Percentiles rank a stretch among this genome's conserved stretches.
phyloP scores from a whole-genome alignment of 2,329 filamentous ascomycete species.

The Gremmenia infestans region DNA sequence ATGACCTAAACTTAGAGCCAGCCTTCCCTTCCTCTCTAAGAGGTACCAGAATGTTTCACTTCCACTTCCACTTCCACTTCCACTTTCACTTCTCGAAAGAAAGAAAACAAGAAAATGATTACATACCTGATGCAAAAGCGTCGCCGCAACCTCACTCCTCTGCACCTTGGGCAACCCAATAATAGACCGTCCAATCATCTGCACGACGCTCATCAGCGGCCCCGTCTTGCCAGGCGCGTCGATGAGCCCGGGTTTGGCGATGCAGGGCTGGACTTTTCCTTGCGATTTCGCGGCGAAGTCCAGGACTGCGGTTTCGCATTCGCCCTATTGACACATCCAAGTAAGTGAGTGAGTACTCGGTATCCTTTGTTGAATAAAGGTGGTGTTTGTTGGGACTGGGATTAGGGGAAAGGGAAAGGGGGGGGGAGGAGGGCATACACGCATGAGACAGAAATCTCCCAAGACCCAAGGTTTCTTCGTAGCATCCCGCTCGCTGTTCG shows the following conservation, averaged over 20 bases:
- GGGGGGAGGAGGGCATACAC: slow-evolving; percentile 26
- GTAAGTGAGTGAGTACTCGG: too few relatives aligned
- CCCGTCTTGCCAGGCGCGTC: slow-evolving; percentile 23
- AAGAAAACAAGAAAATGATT: too few relatives aligned
- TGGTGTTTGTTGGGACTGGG: too few relatives aligned
- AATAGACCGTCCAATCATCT: not conserved
- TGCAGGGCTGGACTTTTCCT: slow-evolving; percentile 34
- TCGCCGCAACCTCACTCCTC: slow-evolving; percentile 36
- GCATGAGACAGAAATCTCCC: slow-evolving; percentile 39
- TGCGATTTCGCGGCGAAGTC: slow-evolving; percentile 36
- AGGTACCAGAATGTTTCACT: too few relatives aligned
- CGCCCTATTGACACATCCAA: slow-evolving; percentile 37
- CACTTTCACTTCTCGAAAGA: too few relatives aligned
- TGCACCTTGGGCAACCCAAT: slow-evolving; percentile 33
- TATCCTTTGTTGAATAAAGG: too few relatives aligned
- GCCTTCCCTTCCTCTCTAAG: too few relatives aligned
- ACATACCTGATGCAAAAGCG: slow-evolving; percentile 37
- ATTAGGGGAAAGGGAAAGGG: too few relatives aligned
- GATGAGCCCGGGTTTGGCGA: slow-evolving; percentile 42
- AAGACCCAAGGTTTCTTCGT: slow-evolving; percentile 37
- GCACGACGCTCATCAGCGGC: not conserved
- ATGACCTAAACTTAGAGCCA: too few relatives aligned
- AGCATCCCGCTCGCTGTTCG: slow-evolving; percentile 39
- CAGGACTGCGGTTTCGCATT: slow-evolving; percentile 41
- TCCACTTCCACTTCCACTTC: too few relatives aligned